A percentile compares a stretch with the other conserved stretches of the same genome.
Conservation (phyloP, 2,329 filamentous ascomycete species). For the Microsporum audouinii region DNA sequence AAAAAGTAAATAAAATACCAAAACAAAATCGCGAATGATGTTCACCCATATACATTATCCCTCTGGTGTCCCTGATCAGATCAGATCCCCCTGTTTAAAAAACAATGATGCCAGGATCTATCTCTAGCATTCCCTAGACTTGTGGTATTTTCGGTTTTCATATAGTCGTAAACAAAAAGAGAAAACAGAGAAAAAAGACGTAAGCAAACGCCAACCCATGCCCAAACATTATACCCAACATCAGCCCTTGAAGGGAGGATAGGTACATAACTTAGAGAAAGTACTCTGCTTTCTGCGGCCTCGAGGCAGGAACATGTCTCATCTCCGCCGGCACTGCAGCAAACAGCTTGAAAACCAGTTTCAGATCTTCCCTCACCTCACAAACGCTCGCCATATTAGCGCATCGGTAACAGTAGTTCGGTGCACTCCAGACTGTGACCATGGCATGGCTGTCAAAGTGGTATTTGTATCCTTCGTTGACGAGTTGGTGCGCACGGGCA, state of each 20-base stretch:
- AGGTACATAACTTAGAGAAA: conserved; percentile 27
- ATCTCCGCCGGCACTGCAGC: conserved; percentile 38
- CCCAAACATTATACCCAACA: background rate
- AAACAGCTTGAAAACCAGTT: conserved; percentile 66
- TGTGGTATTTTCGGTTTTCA: background rate
- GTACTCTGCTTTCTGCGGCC: conserved; percentile 39
- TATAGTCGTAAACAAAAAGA: background rate
- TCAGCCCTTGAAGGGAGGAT: background rate
- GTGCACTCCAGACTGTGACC: conserved; percentile 81
- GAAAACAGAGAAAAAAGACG: background rate
- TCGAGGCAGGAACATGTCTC: conserved; percentile 34
- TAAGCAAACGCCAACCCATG: background rate
- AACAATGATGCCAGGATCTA: background rate
- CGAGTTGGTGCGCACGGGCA: conserved; percentile 90
- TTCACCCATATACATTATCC: background rate
- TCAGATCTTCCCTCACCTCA: conserved; percentile 72
- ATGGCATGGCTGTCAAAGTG: conserved; percentile 87
- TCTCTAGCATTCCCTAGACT: background rate
- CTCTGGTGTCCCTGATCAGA: background rate
- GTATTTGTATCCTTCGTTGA: conserved; percentile 99
- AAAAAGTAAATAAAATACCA: background rate
- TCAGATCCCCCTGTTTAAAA: background rate
- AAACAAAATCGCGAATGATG: background rate
- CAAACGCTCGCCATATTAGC: conserved; percentile 83
- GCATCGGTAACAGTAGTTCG: conserved; percentile 96